Base-by-base conservation (phyloP, 306 rosid genomes). In the Glycine soja region DNA sequence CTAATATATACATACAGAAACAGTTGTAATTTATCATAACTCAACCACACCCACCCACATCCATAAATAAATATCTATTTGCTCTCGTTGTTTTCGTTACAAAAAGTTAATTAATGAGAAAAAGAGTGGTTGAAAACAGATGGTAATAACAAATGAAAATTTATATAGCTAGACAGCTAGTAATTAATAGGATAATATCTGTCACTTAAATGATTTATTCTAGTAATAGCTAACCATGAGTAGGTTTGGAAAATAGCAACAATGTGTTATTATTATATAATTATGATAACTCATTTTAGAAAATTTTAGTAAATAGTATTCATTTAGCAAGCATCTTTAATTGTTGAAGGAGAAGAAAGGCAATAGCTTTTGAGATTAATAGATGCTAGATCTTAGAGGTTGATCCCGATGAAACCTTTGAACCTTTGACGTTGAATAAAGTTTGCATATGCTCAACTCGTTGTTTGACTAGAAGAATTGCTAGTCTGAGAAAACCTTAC, bases 311-410 rank as follows among this genome's bases (percentile, higher is more conserved):
- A 24, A 24, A 24, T 24, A 24, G 30, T 24, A 24, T 24, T 53
- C 16, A 9, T 9, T 52, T 32, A 8, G 3, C 9, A 2, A 0
- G 12, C 5, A 52, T 51, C 61, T 24, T 72, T 51, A 24, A 24
- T 50, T 3, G 76, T 51, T 34, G 9, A 51, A 72, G 76, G 13
- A 38, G 76, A 32, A 52, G 47, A 72, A 72, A 72, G 5, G 8
- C 5, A n/a, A 72, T 12, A 72, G 42, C 5, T 15, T 8, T 72
- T 32, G 63, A n/a, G 5, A 34, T 72, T 34, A 63, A 16, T 12
- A 34, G 64, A 72, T n/a, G 47, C 34, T 71, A 50, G 10, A 57
- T 57, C 12, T 32, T 30, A 11, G 16, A 62, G 43, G 10, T 4
- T 32, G 68, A 16, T 12, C 45, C 6, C 36, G 46, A 36, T 64